Evolutionary conservation across 805 yeast genomes (phyloP).

Genomic region (Metschnikowia vanudenii): DNA sequence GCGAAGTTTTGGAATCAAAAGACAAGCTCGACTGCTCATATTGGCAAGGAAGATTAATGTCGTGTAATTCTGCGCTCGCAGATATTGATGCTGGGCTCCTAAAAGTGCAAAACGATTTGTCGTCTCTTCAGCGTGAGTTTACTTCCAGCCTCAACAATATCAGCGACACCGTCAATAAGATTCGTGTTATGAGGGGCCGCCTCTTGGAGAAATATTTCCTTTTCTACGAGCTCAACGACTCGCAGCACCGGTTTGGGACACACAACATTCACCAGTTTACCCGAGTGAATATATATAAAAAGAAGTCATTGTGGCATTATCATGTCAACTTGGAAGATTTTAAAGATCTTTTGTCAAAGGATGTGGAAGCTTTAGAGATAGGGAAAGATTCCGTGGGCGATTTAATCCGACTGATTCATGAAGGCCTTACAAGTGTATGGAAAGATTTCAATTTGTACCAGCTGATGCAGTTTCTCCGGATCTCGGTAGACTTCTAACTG

Average conservation of each 20-base stretch:
- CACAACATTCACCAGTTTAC: conserved; percentile 1
- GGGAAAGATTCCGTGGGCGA: neutral
- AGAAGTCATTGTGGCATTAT: conserved; percentile 1
- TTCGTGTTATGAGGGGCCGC: neutral
- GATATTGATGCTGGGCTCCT: neutral
- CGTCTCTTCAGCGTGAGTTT: neutral
- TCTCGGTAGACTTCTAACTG: no score
- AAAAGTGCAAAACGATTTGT: neutral
- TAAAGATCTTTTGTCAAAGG: neutral
- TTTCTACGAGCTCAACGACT: neutral
- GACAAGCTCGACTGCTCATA: neutral
- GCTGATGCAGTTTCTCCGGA: neutral
- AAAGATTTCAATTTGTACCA: conserved; percentile 1
- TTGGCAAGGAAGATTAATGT: neutral
- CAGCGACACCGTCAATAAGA: neutral
- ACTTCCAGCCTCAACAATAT: neutral
- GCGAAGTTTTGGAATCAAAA: neutral
- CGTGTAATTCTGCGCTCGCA: neutral
- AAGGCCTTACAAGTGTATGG: neutral
- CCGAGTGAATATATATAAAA: neutral
- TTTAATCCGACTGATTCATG: neutral
- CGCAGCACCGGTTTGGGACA: neutral
- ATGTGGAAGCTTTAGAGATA: neutral
- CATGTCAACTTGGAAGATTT: neutral
- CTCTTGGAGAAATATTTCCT: neutral